Evolutionary conservation across 192 early-diverging fungal genomes (phyloP).

Genomic region (Umbelopsis sp.): DNA sequence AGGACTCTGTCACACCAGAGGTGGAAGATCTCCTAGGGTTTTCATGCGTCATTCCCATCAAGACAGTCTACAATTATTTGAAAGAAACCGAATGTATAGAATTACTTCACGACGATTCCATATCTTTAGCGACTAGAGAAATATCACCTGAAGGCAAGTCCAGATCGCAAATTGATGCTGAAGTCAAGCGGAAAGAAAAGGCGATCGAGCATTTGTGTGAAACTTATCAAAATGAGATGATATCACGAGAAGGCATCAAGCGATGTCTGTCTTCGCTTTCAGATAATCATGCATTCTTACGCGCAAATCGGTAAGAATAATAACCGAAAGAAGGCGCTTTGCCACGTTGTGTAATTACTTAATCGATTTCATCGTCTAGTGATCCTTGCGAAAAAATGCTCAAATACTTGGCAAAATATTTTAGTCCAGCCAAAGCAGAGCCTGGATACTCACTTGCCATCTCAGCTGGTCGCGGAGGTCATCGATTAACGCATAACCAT

Average conservation of each 20-base stretch:
- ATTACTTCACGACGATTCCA: slow-evolving; percentile 83
- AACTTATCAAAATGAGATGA: slow-evolving; percentile 67
- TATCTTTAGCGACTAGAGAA: slow-evolving; percentile 74
- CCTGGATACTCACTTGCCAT: slow-evolving; percentile 81
- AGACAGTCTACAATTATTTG: slow-evolving; percentile 85
- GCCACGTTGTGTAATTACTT: neutral
- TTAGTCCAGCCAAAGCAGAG: slow-evolving; percentile 69
- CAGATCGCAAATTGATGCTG: slow-evolving; percentile 69
- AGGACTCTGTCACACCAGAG: slow-evolving; percentile 73
- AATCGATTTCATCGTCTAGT: slow-evolving; percentile 40
- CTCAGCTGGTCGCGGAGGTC: slow-evolving; percentile 76
- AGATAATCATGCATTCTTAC: slow-evolving; percentile 95
- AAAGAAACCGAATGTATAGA: slow-evolving; percentile 63
- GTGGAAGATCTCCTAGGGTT: slow-evolving; percentile 80
- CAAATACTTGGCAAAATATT: slow-evolving; percentile 74
- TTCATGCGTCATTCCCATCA: slow-evolving; percentile 80
- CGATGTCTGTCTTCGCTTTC: slow-evolving; percentile 93
- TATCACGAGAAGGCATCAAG: slow-evolving; percentile 68
- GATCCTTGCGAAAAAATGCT: slow-evolving; percentile 97
- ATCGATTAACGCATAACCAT: slow-evolving; percentile 92
- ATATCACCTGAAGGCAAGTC: slow-evolving; percentile 66
- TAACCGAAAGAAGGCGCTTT: neutral
- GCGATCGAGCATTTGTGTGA: slow-evolving; percentile 85
- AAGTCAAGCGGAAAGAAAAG: slow-evolving; percentile 87
- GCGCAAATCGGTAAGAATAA: slow-evolving; percentile 67